Evolutionary conservation across 768 basidiomycete species (phyloP).

Genomic region (Suillus placidus): DNA sequence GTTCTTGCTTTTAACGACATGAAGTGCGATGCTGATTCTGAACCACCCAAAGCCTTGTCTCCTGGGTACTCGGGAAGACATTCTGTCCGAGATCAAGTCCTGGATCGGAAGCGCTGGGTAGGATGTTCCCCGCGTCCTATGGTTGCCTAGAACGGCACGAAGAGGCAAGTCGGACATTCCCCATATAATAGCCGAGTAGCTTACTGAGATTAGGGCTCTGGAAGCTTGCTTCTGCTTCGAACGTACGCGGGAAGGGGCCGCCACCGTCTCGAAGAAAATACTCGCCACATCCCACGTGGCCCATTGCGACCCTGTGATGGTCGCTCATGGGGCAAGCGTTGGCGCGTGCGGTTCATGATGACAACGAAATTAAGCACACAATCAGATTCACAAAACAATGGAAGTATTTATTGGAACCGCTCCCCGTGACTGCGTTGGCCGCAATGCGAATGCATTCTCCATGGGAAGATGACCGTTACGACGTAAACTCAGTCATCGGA

Average conservation of each 20-base stretch:
- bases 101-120: slow-evolving; percentile 24
- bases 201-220: slow-evolving; percentile 12
- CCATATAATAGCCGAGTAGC: slow-evolving; percentile 14
- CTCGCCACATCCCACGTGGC: slow-evolving; percentile 26
- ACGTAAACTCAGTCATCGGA: slow-evolving; percentile 10
- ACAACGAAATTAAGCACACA: not conserved
- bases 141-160: slow-evolving; percentile 28
- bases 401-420: slow-evolving; percentile 15
- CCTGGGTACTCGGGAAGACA: slow-evolving; percentile 21
- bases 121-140: slow-evolving; percentile 17
- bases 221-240: slow-evolving; percentile 24
- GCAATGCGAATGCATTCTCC: not conserved
- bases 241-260: slow-evolving; percentile 1
- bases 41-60: slow-evolving; percentile 14
- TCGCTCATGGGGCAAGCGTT: not conserved
- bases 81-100: slow-evolving; percentile 27
- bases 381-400: slow-evolving; percentile 15
- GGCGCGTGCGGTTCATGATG: not conserved
- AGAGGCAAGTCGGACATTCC: slow-evolving; percentile 26
- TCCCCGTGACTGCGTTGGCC: slow-evolving; percentile 4
- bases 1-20: not conserved
- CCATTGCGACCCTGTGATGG: slow-evolving; percentile 7
- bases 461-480: not conserved
- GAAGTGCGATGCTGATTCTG: not conserved
- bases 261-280: slow-evolving; percentile 10